Percentiles rank a stretch among this genome's conserved stretches.
Evolutionary conservation across 73 alveolate genomes (phyloP).

Genomic region (Paramecium sonneborni): DNA sequence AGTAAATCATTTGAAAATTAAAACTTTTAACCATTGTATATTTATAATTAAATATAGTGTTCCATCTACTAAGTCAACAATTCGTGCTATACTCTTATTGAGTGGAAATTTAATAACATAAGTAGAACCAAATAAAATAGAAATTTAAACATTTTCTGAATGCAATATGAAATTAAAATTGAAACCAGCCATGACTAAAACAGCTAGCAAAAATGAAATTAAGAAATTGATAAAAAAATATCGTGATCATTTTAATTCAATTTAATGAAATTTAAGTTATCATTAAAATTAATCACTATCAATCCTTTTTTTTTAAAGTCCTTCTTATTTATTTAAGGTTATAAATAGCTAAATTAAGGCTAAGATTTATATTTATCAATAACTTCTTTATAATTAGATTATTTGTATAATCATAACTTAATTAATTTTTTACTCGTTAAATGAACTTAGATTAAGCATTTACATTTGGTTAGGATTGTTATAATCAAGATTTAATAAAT

Average conservation of each 20-base stretch:
- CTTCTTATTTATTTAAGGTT: too few species aligned
- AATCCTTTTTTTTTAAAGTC: too few species aligned
- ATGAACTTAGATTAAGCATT: slow-evolving; percentile 33
- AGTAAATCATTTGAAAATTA: neutral
- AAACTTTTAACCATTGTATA: neutral
- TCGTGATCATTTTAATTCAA: slow-evolving; percentile 13
- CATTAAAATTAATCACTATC: neutral
- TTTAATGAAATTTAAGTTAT: neutral
- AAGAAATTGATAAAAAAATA: neutral
- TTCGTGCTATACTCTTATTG: neutral
- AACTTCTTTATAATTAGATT: neutral
- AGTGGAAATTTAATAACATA: neutral
- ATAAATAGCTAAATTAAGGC: too few species aligned
- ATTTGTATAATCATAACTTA: neutral
- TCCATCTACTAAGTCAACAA: neutral
- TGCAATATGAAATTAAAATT: neutral
- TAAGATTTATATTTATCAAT: too few species aligned
- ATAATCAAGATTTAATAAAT: neutral
- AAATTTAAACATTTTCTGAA: neutral
- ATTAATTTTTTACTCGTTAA: slow-evolving; percentile 26
- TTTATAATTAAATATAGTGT: neutral
- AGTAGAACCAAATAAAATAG: neutral
- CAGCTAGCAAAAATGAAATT: slow-evolving; percentile 1
- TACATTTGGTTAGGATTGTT: slow-evolving; percentile 25
- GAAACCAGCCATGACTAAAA: neutral